A percentile compares a stretch with the other conserved stretches of the same genome.
phyloP scores from a whole-genome alignment of 2,329 filamentous ascomycete genomes.

The Blastomyces parvus region DNA sequence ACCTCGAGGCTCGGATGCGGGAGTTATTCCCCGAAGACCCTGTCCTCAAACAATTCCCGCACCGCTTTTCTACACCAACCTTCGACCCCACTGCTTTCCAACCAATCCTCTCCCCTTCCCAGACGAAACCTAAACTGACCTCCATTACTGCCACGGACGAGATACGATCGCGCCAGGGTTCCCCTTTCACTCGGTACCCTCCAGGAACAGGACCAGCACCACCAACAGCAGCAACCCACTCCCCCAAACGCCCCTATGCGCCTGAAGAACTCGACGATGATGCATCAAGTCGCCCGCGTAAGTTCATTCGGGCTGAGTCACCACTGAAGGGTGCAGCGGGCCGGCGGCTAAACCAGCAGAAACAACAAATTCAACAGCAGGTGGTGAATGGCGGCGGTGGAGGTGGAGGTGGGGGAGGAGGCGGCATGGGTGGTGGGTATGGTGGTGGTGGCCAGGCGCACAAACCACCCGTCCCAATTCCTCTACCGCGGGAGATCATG shows the following conservation, averaged over 20 bases:
- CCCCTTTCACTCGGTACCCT: conserved; percentile 27
- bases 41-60: conserved; percentile 61
- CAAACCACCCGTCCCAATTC: conserved; percentile 48
- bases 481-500: conserved; percentile 60
- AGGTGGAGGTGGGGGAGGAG: background rate
- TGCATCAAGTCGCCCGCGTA: conserved; percentile 60
- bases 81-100: conserved; percentile 79
- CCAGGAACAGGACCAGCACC: background rate
- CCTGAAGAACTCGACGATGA: conserved; percentile 63
- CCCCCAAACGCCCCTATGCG: conserved; percentile 50
- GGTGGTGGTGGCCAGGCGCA: conserved; percentile 32
- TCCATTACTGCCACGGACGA: conserved; percentile 20
- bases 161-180: conserved; percentile 24
- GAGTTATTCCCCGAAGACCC: conserved; percentile 89
- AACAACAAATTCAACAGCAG: conserved; percentile 32
- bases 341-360: conserved; percentile 70
- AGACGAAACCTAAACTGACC: conserved; percentile 52
- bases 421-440: background rate
- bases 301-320: conserved; percentile 79
- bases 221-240: conserved; percentile 27
- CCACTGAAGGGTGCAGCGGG: conserved; percentile 86
- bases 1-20: conserved; percentile 84
- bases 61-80: conserved; percentile 60
- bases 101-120: conserved; percentile 73
- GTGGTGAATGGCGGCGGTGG: conserved; percentile 20